A percentile compares a stretch with the other conserved stretches of the same genome.
Conservation (phyloP, 2,329 filamentous ascomycete genomes). For the Chaetomium sp. region DNA sequence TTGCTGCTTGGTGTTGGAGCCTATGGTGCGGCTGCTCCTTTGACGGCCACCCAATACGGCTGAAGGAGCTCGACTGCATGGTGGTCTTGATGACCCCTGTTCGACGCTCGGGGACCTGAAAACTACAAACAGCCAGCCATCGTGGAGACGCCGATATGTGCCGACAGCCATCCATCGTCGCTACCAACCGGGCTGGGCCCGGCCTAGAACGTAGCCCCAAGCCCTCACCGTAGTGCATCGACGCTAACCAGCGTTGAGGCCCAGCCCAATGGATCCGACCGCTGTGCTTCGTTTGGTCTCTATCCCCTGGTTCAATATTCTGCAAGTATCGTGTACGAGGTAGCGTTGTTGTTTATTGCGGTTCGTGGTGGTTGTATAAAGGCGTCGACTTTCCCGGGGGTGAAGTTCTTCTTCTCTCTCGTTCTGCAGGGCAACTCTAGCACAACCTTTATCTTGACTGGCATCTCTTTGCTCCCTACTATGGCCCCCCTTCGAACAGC, state of each 20-base stretch:
- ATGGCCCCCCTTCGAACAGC: constrained; percentile 33
- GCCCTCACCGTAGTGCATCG: neutral
- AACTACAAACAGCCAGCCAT: constrained; percentile 3
- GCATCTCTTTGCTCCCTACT: constrained; percentile 11
- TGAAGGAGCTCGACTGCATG: no score
- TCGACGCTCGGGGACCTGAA: neutral
- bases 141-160: neutral
- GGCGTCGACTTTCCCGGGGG: neutral
- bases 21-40: no score
- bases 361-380: constrained; percentile 10
- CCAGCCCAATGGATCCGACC: neutral
- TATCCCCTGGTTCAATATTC: constrained; percentile 5
- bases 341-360: neutral
- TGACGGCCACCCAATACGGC: no score
- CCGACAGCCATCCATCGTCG: neutral
- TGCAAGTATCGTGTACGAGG: neutral
- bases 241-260: neutral
- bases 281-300: neutral
- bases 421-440: constrained; percentile 11
- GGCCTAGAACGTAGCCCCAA: no score
- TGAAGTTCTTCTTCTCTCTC: neutral
- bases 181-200: no score
- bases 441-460: neutral
- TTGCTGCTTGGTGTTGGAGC: no score
- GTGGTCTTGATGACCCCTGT: no score